phyloP scores from a whole-genome alignment of 305 asterid species.

The Solanum hybrid region DNA sequence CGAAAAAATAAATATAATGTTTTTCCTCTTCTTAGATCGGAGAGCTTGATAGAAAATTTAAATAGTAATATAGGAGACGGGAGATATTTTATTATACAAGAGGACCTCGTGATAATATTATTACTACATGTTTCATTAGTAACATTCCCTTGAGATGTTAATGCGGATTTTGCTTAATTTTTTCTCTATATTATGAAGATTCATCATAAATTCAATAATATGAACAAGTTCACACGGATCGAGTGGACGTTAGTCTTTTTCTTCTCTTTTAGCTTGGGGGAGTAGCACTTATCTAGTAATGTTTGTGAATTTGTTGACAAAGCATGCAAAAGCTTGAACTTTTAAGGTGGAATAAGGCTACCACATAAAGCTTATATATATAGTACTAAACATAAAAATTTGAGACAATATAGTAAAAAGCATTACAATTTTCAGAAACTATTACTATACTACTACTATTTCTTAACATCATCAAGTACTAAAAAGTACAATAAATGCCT shows the following conservation, averaged over 20 bases:
- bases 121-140: neutral
- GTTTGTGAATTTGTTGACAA: neutral
- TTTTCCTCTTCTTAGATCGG: too few species aligned
- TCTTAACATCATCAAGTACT: neutral
- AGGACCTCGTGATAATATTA: too few species aligned
- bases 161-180: rapidly evolving
- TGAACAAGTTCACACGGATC: neutral
- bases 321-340: neutral
- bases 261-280: neutral
- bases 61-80: too few species aligned
- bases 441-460: neutral
- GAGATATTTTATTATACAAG: too few species aligned
- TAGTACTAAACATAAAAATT: neutral
- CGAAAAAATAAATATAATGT: too few species aligned
- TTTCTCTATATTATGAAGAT: too few species aligned
- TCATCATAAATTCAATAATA: neutral
- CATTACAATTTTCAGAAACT: neutral
- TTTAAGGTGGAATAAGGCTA: neutral
- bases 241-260: rapidly evolving
- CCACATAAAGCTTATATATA: neutral
- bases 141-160: neutral
- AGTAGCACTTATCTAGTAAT: neutral
- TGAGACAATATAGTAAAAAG: neutral
- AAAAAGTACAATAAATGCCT: neutral
- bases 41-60: too few species aligned